These are phyloP conservation scores for Nematocida minor DNA, from an alignment of 371 early-diverging fungal genomes.

Conservation along the genomic window DNA sequence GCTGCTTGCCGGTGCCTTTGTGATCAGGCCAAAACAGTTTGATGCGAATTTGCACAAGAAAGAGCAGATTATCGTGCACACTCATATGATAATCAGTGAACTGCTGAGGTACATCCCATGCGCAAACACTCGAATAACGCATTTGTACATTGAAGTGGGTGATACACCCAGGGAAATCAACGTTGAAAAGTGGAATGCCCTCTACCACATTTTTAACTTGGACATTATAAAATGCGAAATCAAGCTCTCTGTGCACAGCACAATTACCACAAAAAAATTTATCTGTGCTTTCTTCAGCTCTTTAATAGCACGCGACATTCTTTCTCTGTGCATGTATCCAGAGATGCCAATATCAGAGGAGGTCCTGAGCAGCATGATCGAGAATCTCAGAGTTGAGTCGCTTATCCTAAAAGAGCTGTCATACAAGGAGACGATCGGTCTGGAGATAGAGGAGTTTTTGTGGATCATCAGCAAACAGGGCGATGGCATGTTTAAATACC, in stretches of 20 bases:
- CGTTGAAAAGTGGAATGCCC: background rate
- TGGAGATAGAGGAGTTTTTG: background rate
- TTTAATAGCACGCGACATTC: background rate
- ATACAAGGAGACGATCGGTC: background rate
- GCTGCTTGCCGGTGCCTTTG: background rate
- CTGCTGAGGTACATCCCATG: background rate
- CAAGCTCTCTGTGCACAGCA: background rate
- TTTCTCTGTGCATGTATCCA: slow-evolving; percentile 1
- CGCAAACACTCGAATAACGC: background rate
- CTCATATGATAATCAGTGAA: background rate
- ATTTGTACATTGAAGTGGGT: slow-evolving; percentile 8
- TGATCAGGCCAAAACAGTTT: background rate
- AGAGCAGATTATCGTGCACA: background rate
- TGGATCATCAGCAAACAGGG: background rate
- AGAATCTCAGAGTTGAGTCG: background rate
- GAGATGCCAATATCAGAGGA: background rate
- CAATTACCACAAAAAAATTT: background rate
- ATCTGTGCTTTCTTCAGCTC: background rate
- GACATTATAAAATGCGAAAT: background rate
- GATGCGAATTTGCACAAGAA: no score
- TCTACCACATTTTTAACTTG: background rate
- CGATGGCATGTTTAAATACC: background rate
- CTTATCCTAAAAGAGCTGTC: background rate
- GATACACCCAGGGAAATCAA: background rate
- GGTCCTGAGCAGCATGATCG: background rate